Percentiles rank a stretch among this genome's conserved stretches.
Conservation (phyloP, 805 yeast genomes). For the Monosporozyma aerobia region DNA sequence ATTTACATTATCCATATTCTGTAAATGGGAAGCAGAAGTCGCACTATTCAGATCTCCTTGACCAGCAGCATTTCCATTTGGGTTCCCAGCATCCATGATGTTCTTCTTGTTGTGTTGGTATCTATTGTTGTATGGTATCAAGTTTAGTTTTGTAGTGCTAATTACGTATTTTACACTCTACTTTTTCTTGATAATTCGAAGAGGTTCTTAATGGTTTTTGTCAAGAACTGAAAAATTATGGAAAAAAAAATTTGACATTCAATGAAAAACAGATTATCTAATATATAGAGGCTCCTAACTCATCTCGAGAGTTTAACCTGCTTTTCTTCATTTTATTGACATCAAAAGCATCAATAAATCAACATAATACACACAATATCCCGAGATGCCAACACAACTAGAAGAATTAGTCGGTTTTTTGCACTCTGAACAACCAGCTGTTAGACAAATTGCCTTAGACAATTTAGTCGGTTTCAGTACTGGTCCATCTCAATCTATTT, state of each 20-base stretch:
- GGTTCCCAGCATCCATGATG: neutral
- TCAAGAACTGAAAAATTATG: neutral
- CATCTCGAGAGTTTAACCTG: neutral
- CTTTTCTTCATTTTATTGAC: neutral
- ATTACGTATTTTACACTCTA: neutral
- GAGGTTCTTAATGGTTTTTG: neutral
- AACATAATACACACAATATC: neutral
- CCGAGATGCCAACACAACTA: slow-evolving; percentile 41
- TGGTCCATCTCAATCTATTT: slow-evolving; percentile 56
- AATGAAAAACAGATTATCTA: neutral
- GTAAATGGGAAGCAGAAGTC: neutral
- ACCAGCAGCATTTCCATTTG: neutral
- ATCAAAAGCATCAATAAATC: neutral
- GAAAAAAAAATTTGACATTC: neutral
- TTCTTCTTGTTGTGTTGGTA: neutral
- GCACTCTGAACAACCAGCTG: slow-evolving; percentile 72
- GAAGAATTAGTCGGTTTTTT: slow-evolving; percentile 67
- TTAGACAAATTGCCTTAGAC: slow-evolving; percentile 76
- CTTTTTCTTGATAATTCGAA: neutral
- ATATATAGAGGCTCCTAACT: neutral
- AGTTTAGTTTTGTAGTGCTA: neutral
- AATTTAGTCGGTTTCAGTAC: slow-evolving; percentile 74
- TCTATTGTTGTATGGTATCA: neutral
- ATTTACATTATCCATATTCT: slow-evolving; percentile 10
- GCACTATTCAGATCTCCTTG: neutral